Evolutionary conservation across 139 green algal species (phyloP), one percentile per base, ranked within the genome.

Genomic region (Picochlorum sp.): DNA sequence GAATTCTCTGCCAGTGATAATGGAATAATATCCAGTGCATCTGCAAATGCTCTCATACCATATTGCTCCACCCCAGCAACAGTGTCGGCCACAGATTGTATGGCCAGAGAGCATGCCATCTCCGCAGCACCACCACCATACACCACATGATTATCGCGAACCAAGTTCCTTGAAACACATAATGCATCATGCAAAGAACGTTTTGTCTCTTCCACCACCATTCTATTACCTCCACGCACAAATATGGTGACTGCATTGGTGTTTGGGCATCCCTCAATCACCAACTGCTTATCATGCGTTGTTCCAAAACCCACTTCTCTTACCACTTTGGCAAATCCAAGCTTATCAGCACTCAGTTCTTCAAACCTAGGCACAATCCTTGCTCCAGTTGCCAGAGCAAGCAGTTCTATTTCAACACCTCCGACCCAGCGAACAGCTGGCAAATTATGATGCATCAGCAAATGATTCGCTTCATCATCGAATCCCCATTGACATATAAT

Each of bases 401-500:
- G 82, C 50, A 99, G 86, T 82, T 99, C 94, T 51, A 99, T 91
- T 81, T 99, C 94, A 24, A 98, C 94, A 15, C 94, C 94, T 10
- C 94, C 94, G 28, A 99, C 94, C 86, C 86, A 94, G 3, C 92
- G 85, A 63, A 98, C 88, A 18, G 92, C 92, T 4, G 92, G 92
- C 62, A 97, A 79, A 3, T 90, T 71, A 26, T 92, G 60, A 67
- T 95, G 85, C 86, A 97, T 92, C 49, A 99, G 86, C 73, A 98
- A 77, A 79, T 98, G 92, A 76, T 99, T 99, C 41, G 94, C 94
- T 81, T 99, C 94, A 67, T 99, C 94, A 72, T 99, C 94, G 73
- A 99, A 99, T 50, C 94, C 70, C 94, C 94, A 99, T 76, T 99
- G 92, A 79, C 91, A 98, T 60, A 98, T 90, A 49, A 98, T 80